Evolutionary conservation across 495 filamentous ascomycete genomes (phyloP), one percentile per base, ranked within the genome.

Genomic region (Niebla homalea): DNA sequence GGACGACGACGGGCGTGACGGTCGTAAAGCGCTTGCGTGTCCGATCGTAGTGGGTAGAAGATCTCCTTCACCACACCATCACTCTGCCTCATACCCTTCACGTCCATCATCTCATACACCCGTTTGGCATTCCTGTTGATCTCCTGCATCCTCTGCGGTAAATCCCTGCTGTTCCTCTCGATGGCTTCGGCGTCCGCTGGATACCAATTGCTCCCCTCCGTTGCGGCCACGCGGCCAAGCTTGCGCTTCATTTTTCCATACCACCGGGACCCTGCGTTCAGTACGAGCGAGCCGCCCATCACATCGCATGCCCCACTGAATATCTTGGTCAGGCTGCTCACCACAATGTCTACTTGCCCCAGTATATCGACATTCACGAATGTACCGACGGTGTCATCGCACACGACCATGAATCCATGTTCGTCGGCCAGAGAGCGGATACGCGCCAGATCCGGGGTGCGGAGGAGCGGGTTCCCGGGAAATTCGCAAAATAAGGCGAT

Each of bases 361-460:
- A 60, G 20, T 0, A 67, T 32, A 50, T 74, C 67, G 20, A 74
- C 56, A 49, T 78, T 78, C 51, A 62, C 65, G n/a, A 69, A 71
- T 5, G 64, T 70, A 2, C 64, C 70, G 22, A 73, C 55, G 0
- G 73, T 77, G 11, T 78, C 74, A 57, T 78, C 75, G 10, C 67
- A 52, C 1, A 74, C 66, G 1, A 75, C 38, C 25, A 67, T 49
- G 57, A 76, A 70, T n/a, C 53, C 55, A 55, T 71, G 67, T 46
- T 67, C 62, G 40, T 70, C 59, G 1, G 74, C 63, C 25, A 71
- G 43, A 0, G 32, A 14, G 8, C 58, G 57, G 32, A 77, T 50
- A n/a, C 71, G 54, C 15, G 47, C 36, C n/a, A 78, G 16, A 56
- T 77, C 66, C 5, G 64, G 55, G 16, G 67, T 67, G 6, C 59